Evolutionary conservation across 768 basidiomycete genomes (phyloP).

Genomic region (Rhodotorula diobovata): DNA sequence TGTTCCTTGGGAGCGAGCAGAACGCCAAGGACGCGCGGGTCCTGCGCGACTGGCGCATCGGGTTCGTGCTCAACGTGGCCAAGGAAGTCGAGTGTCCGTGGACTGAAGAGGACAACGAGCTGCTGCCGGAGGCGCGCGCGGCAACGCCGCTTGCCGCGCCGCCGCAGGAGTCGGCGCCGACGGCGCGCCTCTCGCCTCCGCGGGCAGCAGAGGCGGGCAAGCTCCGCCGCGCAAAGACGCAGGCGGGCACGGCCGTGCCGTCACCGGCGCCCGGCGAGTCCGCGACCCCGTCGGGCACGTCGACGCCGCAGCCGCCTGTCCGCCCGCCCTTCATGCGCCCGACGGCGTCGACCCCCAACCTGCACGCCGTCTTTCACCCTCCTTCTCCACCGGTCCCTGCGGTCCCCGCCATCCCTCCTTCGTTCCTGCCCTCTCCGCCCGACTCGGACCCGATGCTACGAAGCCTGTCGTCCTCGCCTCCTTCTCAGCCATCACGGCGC

Average conservation of each 20-base stretch:
- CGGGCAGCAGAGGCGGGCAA: conserved; percentile 53
- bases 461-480: conserved; percentile 12
- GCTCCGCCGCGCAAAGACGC: conserved; percentile 27
- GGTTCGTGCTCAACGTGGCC: conserved; percentile 81
- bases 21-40: conserved; percentile 76
- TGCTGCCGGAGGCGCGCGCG: not conserved
- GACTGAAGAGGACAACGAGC: conserved; percentile 13
- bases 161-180: not conserved
- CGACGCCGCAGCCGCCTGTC: not conserved
- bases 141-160: not conserved
- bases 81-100: conserved; percentile 64
- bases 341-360: conserved; percentile 65
- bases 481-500: conserved; percentile 46
- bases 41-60: conserved; percentile 67
- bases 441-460: conserved; percentile 43
- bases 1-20: conserved; percentile 84
- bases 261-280: not conserved
- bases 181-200: conserved; percentile 48
- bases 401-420: conserved; percentile 7
- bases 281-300: too few relatives aligned
- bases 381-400: conserved; percentile 2
- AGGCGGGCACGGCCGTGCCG: not conserved
- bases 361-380: conserved; percentile 44
- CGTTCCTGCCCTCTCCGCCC: not conserved
- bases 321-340: conserved; percentile 56